Evolutionary conservation across 2,329 filamentous ascomycete genomes (phyloP).

Genomic region (Calonectria honghensis): DNA sequence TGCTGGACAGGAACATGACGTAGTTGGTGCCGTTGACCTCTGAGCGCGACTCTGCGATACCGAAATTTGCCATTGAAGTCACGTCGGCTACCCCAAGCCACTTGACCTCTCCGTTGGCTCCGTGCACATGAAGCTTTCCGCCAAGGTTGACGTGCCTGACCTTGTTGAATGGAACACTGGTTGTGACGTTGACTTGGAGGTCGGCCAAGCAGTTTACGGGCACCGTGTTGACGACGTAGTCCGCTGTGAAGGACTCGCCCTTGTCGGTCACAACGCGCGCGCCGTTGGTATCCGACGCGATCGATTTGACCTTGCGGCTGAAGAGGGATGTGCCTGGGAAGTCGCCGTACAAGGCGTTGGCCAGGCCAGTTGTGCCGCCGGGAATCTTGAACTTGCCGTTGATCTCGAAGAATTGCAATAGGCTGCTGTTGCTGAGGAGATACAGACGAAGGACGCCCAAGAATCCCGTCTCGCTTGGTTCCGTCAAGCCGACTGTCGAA

Average conservation of each 20-base stretch:
- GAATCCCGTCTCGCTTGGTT: neutral
- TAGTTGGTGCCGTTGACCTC: neutral
- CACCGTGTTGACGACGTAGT: neutral
- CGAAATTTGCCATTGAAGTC: neutral
- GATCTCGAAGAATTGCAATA: neutral
- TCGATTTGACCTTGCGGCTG: neutral
- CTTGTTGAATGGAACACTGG: neutral
- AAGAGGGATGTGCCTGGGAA: neutral
- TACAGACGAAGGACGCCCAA: conserved; percentile 4
- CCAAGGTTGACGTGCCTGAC: conserved; percentile 2
- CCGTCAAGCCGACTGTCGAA: neutral
- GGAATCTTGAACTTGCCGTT: conserved; percentile 6
- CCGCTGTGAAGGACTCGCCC: neutral
- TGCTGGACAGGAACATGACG: neutral
- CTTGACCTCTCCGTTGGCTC: neutral
- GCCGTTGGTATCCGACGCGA: neutral
- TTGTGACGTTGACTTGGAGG: neutral
- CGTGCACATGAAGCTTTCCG: conserved; percentile 6
- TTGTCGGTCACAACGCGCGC: neutral
- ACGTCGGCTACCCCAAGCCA: neutral
- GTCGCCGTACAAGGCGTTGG: neutral
- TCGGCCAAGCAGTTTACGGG: neutral
- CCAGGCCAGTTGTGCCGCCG: conserved; percentile 5
- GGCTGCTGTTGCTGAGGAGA: neutral
- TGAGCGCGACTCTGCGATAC: neutral